phyloP scores from a whole-genome alignment of 768 basidiomycete species.

The Lactifluus rugatus region DNA sequence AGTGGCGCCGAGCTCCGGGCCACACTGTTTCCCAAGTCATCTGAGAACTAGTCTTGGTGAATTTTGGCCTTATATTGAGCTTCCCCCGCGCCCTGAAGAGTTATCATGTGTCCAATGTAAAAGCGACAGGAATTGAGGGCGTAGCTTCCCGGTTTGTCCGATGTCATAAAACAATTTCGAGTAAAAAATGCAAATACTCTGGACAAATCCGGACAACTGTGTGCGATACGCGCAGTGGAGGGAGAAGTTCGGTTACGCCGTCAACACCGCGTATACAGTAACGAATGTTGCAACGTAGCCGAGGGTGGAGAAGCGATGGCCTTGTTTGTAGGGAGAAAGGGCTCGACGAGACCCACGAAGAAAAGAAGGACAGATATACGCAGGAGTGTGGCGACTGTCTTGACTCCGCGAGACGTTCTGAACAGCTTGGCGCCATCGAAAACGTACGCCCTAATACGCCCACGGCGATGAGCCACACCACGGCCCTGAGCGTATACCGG shows the following conservation, averaged over 20 bases:
- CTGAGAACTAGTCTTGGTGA: too few species aligned
- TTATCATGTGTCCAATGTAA: too few species aligned
- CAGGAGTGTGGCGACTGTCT: neutral
- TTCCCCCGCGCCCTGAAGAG: too few species aligned
- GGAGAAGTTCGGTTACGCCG: neutral
- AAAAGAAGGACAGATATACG: slow-evolving; percentile 1
- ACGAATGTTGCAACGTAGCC: neutral
- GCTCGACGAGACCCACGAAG: slow-evolving; percentile 3
- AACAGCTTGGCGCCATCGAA: neutral
- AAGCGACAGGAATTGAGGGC: neutral
- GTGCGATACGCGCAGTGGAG: slow-evolving; percentile 4
- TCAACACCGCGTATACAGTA: neutral
- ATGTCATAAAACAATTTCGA: neutral
- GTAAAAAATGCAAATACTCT: neutral
- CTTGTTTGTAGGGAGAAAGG: neutral
- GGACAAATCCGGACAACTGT: neutral
- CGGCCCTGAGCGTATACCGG: neutral
- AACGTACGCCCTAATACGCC: neutral
- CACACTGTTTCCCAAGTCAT: too few species aligned
- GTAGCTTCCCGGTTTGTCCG: neutral
- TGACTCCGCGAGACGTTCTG: neutral
- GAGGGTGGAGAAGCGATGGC: neutral
- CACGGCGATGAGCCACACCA: neutral
- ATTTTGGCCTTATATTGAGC: too few species aligned
- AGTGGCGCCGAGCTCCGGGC: too few species aligned